Conservation (phyloP, 441 rosid species). For the Dalechampia spathulata region DNA sequence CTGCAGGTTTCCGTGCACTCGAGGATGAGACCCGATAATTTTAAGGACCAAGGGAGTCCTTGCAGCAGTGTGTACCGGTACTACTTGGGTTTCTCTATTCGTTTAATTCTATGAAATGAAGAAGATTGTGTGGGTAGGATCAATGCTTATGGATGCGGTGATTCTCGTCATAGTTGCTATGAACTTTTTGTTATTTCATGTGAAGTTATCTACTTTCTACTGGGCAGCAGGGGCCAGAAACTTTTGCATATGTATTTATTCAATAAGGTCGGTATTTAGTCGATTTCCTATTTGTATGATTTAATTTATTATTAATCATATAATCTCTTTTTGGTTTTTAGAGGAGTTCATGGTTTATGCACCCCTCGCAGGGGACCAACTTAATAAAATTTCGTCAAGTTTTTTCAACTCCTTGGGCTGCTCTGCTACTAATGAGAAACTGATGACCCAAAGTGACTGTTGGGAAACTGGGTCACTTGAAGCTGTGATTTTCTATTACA, state of each 20-base stretch:
- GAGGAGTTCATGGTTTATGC: too few relatives aligned
- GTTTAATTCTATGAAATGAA: conserved; percentile 1
- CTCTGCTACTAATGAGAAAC: too few relatives aligned
- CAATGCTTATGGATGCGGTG: background rate
- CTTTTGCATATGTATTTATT: conserved; percentile 23
- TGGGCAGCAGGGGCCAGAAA: conserved; percentile 10
- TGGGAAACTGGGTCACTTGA: too few relatives aligned
- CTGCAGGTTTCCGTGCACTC: conserved; percentile 89
- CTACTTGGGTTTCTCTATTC: background rate
- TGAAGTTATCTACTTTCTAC: conserved; percentile 1
- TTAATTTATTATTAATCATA: conserved; percentile 4
- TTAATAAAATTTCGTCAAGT: too few relatives aligned
- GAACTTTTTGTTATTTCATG: conserved; percentile 6
- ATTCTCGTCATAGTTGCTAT: conserved; percentile 8
- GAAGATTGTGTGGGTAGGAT: conserved; percentile 16
- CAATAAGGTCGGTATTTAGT: conserved; percentile 22
- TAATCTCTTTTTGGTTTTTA: background rate
- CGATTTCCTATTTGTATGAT: conserved; percentile 8
- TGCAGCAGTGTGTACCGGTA: conserved; percentile 8
- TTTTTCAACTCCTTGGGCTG: too few relatives aligned
- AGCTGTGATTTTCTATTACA: too few relatives aligned
- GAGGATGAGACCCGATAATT: conserved; percentile 93
- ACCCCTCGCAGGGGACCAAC: too few relatives aligned
- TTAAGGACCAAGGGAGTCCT: background rate
- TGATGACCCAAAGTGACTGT: too few relatives aligned